Conservation (phyloP, 148 eudicot genomes). For the Gaultheria prostrata region DNA sequence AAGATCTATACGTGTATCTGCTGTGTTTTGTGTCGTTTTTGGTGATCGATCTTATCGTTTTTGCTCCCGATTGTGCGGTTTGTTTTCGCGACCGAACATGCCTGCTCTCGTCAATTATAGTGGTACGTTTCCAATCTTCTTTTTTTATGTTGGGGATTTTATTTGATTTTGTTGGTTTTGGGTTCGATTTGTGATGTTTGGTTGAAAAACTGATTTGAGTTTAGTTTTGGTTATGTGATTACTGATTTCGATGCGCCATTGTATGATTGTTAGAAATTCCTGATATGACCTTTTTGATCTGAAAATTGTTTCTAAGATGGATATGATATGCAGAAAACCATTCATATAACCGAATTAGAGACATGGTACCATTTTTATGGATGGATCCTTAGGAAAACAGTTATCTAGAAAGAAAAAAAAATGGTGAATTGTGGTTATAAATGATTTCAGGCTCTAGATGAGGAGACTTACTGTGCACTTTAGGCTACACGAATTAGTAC, state of each 20-base stretch:
- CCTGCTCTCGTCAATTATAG: slow-evolving; percentile 72
- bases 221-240: neutral
- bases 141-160: neutral
- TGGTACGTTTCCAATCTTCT: slow-evolving; percentile 44
- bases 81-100: slow-evolving; percentile 38
- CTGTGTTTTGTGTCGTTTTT: slow-evolving; percentile 24
- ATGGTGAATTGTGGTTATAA: neutral
- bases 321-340: neutral
- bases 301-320: neutral
- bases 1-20: slow-evolving; percentile 13
- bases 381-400: no score
- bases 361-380: no score
- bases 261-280: neutral
- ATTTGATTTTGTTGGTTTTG: neutral
- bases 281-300: neutral
- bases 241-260: neutral
- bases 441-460: neutral
- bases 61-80: slow-evolving; percentile 24
- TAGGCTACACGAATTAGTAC: neutral
- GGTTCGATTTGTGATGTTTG: neutral
- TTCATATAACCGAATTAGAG: no score
- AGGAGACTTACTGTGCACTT: neutral
- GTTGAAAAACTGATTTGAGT: neutral
- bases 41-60: slow-evolving; percentile 32
- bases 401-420: no score